A percentile compares a stretch with the other conserved stretches of the same genome.
These are phyloP conservation scores for Pelargonium myrrhifolium DNA, from an alignment of 441 rosid species.

Conservation along the genomic window DNA sequence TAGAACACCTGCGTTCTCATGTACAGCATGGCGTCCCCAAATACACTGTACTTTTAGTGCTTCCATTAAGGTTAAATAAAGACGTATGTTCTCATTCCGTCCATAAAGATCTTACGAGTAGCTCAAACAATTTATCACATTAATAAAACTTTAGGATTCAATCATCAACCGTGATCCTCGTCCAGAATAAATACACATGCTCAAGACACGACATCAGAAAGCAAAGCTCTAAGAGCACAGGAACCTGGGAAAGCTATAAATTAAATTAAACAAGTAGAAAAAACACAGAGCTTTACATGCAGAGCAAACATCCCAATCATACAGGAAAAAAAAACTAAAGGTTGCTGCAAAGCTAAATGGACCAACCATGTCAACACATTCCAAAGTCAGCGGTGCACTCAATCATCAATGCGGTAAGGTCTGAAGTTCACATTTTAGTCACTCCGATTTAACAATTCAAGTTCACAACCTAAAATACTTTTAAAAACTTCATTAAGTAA, in stretches of 20 bases:
- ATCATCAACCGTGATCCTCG: not conserved
- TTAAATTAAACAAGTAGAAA: not conserved
- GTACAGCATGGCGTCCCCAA: no score
- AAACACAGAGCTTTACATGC: not conserved
- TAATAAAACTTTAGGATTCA: not conserved
- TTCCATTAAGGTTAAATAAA: not conserved
- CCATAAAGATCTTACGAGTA: not conserved
- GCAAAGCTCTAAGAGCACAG: not conserved
- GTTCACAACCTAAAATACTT: not conserved
- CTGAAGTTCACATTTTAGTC: not conserved
- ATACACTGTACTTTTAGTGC: no score
- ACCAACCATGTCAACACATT: not conserved
- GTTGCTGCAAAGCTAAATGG: no score
- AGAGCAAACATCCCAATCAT: not conserved
- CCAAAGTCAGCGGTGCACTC: not conserved
- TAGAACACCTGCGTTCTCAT: no score
- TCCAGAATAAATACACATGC: not conserved
- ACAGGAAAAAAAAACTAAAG: no score
- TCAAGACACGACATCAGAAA: not conserved
- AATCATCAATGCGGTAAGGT: not conserved
- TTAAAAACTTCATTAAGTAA: not conserved
- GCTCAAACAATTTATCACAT: not conserved
- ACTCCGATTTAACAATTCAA: not conserved
- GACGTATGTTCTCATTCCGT: not conserved
- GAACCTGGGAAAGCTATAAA: not conserved